Conservation (phyloP, 2,329 filamentous ascomycete genomes). For the Diaporthe sp. region DNA sequence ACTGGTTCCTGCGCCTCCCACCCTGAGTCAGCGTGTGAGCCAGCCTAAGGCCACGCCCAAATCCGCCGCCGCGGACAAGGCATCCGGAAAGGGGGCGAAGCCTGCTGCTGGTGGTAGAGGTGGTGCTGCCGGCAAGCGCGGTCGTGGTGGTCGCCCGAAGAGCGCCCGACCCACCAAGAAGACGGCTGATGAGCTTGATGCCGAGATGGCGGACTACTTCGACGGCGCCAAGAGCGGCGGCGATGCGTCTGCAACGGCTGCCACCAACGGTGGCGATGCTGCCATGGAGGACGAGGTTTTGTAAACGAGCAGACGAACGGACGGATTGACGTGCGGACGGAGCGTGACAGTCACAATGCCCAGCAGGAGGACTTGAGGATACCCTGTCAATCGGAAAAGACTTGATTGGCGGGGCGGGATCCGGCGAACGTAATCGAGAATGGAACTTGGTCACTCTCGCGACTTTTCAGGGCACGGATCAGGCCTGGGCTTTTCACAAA, state of each 20-base stretch:
- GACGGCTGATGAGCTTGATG: constrained; percentile 94
- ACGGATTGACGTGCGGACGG: not conserved
- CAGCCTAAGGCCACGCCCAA: constrained; percentile 82
- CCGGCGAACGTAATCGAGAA: not conserved
- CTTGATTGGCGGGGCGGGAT: not conserved
- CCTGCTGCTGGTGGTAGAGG: constrained; percentile 55
- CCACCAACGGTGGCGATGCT: constrained; percentile 60
- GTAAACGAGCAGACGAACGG: constrained; percentile 41
- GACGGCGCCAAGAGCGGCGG: constrained; percentile 56
- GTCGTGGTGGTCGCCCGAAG: constrained; percentile 58
- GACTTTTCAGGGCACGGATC: constrained; percentile 11
- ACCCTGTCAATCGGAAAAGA: not conserved
- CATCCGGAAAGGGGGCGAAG: constrained; percentile 61
- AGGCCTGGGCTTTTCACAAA: constrained; percentile 22
- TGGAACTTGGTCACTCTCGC: not conserved
- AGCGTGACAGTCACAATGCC: not conserved
- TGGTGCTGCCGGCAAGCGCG: constrained; percentile 58
- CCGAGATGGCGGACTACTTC: constrained; percentile 98
- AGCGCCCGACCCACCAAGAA: constrained; percentile 80
- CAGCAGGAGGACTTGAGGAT: not conserved
- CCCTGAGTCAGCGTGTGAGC: constrained; percentile 84
- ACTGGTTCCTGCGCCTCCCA: constrained; percentile 73
- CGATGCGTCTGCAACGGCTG: constrained; percentile 58
- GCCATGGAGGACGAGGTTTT: constrained; percentile 76
- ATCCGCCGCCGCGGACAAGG: constrained; percentile 81